phyloP scores from a whole-genome alignment of 306 rosid genomes.

The Prunus mira region DNA sequence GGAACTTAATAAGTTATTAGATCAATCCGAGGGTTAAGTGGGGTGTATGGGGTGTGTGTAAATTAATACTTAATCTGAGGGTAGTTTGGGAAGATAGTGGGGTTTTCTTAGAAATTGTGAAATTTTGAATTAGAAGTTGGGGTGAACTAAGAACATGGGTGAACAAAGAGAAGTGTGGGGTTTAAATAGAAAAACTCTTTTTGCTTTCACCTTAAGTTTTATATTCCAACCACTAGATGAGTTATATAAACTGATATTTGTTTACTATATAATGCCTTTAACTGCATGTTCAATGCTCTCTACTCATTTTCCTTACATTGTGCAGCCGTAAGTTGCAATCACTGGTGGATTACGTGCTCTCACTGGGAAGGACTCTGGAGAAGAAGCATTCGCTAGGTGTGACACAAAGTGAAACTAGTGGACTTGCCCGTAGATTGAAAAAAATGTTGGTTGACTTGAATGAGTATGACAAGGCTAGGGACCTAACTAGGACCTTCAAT shows the following conservation, averaged over 20 bases:
- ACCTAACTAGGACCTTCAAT: constrained; percentile 66
- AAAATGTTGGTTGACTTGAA: constrained; percentile 89
- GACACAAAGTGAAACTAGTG: constrained; percentile 52
- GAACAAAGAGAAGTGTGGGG: no score
- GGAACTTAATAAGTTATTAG: no score
- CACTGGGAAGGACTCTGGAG: constrained; percentile 68
- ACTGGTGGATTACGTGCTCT: constrained; percentile 64
- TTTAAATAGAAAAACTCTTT: not conserved
- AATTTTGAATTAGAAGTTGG: no score
- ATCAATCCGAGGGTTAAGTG: no score
- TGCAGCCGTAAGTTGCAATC: constrained; percentile 80
- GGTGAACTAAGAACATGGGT: no score
- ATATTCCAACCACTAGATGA: not conserved
- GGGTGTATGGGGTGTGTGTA: no score
- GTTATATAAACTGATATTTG: not conserved
- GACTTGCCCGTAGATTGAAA: constrained; percentile 83
- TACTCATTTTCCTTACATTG: not conserved
- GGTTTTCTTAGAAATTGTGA: no score
- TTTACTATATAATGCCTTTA: not conserved
- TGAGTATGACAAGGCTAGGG: constrained; percentile 81
- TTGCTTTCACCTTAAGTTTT: not conserved
- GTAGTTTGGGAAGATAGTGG: no score
- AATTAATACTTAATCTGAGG: no score
- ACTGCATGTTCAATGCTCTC: not conserved
- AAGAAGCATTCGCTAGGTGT: constrained; percentile 47